Percentiles rank a stretch among this genome's conserved stretches.
These are phyloP conservation scores for Tirmania nivea DNA, from an alignment of 495 filamentous ascomycete genomes.

Conservation along the genomic window DNA sequence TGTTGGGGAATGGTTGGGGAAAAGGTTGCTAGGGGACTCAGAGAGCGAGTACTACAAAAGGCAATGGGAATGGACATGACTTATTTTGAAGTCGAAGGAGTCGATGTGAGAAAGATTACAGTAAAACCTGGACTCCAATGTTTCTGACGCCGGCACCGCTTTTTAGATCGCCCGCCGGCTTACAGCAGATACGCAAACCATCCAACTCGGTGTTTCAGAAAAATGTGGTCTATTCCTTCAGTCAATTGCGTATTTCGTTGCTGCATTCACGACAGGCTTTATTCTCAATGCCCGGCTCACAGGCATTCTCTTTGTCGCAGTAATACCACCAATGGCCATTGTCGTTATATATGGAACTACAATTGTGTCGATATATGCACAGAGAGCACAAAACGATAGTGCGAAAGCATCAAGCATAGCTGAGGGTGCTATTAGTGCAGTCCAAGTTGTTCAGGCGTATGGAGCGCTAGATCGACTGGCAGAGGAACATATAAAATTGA, in stretches of 20 bases:
- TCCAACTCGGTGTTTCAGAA: constrained; percentile 28
- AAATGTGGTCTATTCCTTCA: constrained; percentile 31
- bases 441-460: constrained; percentile 34
- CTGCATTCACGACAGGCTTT: constrained; percentile 32
- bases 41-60: constrained; percentile 17
- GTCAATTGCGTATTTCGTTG: constrained; percentile 27
- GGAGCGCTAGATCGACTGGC: constrained; percentile 24
- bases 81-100: constrained; percentile 21
- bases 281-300: constrained; percentile 28
- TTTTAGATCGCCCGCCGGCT: constrained; percentile 20
- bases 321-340: constrained; percentile 26
- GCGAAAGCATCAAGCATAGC: constrained; percentile 25
- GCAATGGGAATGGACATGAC: constrained; percentile 23
- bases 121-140: no score
- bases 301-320: constrained; percentile 22
- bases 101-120: constrained; percentile 15
- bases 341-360: constrained; percentile 19
- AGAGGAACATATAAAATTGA: constrained; percentile 21
- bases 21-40: constrained; percentile 17
- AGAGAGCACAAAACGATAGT: constrained; percentile 4
- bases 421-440: constrained; percentile 27
- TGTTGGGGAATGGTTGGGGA: constrained; percentile 23
- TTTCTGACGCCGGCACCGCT: no score
- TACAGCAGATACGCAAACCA: constrained; percentile 23
- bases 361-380: constrained; percentile 14